Conservation (phyloP, 495 filamentous ascomycete genomes). For the Penicillium parvum region DNA sequence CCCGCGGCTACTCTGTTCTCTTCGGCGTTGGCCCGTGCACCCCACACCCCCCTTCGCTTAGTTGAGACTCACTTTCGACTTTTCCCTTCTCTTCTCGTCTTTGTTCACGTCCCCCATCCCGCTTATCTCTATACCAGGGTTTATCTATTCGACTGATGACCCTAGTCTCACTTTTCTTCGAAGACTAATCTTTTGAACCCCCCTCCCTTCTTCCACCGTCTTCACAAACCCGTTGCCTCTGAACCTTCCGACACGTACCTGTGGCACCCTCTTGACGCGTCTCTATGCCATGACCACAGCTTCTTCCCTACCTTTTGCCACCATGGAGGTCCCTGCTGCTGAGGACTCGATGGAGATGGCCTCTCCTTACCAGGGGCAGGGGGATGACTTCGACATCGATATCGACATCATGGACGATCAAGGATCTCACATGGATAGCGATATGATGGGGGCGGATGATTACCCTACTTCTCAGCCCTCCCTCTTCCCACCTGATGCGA, state of each 20-base stretch:
- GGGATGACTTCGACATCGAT: conserved; percentile 72
- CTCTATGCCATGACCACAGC: conserved; percentile 39
- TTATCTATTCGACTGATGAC: background rate
- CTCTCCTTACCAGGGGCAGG: conserved; percentile 43
- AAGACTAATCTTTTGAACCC: background rate
- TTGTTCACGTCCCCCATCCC: conserved; percentile 8
- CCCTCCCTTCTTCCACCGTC: background rate
- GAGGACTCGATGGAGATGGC: conserved; percentile 55
- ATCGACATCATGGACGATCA: conserved; percentile 60
- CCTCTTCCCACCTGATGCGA: no score
- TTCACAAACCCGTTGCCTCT: conserved; percentile 14
- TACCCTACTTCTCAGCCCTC: conserved; percentile 30
- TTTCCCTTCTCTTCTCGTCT: conserved; percentile 13
- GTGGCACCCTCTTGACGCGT: conserved; percentile 10
- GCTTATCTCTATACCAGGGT: background rate
- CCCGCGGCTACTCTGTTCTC: conserved; percentile 45
- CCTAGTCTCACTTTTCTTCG: background rate
- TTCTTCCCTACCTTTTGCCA: conserved; percentile 28
- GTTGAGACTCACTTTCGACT: conserved; percentile 9
- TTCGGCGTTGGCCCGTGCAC: conserved; percentile 41
- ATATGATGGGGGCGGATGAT: conserved; percentile 56
- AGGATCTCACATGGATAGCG: conserved; percentile 50
- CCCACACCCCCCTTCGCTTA: conserved; percentile 41
- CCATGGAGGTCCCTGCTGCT: conserved; percentile 39
- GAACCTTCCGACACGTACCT: conserved; percentile 20